A percentile compares a stretch with the other conserved stretches of the same genome.
Evolutionary conservation across 495 filamentous ascomycete genomes (phyloP).

Genomic region (Lophiotrema nucula): DNA sequence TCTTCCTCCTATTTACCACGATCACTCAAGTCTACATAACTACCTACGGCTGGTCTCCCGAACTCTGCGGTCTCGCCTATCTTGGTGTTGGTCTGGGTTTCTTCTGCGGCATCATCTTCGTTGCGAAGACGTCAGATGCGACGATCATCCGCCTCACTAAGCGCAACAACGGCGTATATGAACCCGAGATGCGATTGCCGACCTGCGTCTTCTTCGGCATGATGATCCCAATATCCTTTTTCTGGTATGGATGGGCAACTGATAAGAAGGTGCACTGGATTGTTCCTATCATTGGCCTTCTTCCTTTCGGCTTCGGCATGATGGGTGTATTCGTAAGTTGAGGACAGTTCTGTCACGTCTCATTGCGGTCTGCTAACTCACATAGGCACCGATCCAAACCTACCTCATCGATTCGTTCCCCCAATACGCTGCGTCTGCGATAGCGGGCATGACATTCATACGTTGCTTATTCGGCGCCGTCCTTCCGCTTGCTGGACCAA

Average conservation of each 20-base stretch:
- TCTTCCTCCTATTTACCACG: constrained; percentile 35
- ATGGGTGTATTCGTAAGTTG: constrained; percentile 42
- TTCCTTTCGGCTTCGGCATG: constrained; percentile 56
- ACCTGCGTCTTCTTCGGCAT: constrained; percentile 28
- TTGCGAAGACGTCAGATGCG: constrained; percentile 20
- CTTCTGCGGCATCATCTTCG: constrained; percentile 26
- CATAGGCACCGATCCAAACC: constrained; percentile 38
- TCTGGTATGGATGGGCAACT: constrained; percentile 35
- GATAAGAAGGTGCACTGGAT: constrained; percentile 30
- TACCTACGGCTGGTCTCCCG: constrained; percentile 28
- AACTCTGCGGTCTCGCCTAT: constrained; percentile 27
- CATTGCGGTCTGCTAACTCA: too few species aligned
- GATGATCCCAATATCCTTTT: constrained; percentile 30
- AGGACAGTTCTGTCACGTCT: too few species aligned
- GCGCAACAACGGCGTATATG: constrained; percentile 28
- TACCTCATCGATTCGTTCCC: constrained; percentile 42
- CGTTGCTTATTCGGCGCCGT: constrained; percentile 52
- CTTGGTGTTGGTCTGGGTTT: constrained; percentile 28
- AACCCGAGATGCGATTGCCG: constrained; percentile 35
- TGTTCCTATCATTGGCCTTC: constrained; percentile 57
- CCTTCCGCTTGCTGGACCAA: constrained; percentile 50
- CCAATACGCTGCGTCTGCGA: constrained; percentile 35
- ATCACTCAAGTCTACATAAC: constrained; percentile 30
- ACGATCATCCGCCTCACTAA: constrained; percentile 27
- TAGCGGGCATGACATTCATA: constrained; percentile 51